Percentiles rank a stretch among this genome's conserved stretches.
These are phyloP conservation scores for Kwoniella sp. DNA, from an alignment of 768 basidiomycete species.

Conservation along the genomic window DNA sequence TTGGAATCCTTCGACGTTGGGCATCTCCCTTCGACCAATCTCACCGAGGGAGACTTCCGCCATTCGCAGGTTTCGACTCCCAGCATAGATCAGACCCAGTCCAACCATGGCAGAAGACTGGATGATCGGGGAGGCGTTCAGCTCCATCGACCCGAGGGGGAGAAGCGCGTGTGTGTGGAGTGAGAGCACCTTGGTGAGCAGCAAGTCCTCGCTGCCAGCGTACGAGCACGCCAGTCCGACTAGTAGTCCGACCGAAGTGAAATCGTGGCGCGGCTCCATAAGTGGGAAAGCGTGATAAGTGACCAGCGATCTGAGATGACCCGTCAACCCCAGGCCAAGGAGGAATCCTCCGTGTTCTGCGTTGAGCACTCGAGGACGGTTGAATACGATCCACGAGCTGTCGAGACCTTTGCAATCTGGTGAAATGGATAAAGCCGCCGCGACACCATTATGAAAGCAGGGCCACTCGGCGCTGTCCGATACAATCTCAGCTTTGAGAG, in stretches of 20 bases:
- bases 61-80: conserved; percentile 80
- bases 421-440: conserved; percentile 78
- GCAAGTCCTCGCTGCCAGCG: conserved; percentile 74
- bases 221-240: conserved; percentile 91
- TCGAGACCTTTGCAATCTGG: conserved; percentile 72
- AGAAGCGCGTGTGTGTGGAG: conserved; percentile 91
- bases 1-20: conserved; percentile 74
- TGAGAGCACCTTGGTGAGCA: conserved; percentile 84
- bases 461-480: conserved; percentile 78
- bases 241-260: conserved; percentile 87
- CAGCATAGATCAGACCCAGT: conserved; percentile 83
- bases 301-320: conserved; percentile 80
- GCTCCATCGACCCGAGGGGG: conserved; percentile 76
- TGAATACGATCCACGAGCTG: conserved; percentile 90
- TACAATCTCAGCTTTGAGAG: conserved; percentile 61
- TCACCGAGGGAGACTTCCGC: conserved; percentile 86
- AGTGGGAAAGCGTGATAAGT: conserved; percentile 96
- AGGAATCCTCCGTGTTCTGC: conserved; percentile 96
- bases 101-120: conserved; percentile 85
- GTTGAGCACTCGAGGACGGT: conserved; percentile 82
- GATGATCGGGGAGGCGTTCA: conserved; percentile 83
- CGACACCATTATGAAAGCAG: conserved; percentile 97
- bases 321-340: conserved; percentile 83
- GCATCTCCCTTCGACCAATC: conserved; percentile 70
- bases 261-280: conserved; percentile 90